phyloP scores from a whole-genome alignment of 2,329 filamentous ascomycete genomes.

The Talaromyces sp. region DNA sequence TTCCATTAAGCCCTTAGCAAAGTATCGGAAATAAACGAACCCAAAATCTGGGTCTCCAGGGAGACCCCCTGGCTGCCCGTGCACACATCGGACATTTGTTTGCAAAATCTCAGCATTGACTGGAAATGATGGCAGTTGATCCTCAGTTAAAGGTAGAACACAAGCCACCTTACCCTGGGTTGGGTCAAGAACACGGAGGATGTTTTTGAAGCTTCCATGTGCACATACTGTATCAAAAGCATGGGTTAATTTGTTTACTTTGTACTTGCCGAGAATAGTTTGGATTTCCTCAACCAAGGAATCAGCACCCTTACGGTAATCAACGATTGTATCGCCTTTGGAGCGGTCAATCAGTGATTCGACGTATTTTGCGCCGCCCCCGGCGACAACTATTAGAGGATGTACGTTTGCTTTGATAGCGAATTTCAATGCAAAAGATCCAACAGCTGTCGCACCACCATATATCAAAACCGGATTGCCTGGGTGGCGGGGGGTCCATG shows the following conservation, averaged over 20 bases:
- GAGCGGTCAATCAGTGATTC: slow-evolving; percentile 47
- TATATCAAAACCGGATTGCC: slow-evolving; percentile 44
- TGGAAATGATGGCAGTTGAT: slow-evolving; percentile 32
- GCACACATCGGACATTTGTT: slow-evolving; percentile 34
- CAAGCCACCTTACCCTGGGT: slow-evolving; percentile 13
- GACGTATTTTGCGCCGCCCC: slow-evolving; percentile 49
- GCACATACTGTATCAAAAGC: slow-evolving; percentile 58
- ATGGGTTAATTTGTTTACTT: slow-evolving; percentile 42
- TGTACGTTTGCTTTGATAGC: slow-evolving; percentile 54
- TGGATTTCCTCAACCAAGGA: slow-evolving; percentile 43
- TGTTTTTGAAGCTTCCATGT: slow-evolving; percentile 44
- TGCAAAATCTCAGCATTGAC: slow-evolving; percentile 31
- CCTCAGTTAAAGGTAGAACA: slow-evolving; percentile 13
- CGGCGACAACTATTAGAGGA: slow-evolving; percentile 58
- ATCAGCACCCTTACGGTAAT: slow-evolving; percentile 57
- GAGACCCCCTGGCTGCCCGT: slow-evolving; percentile 17
- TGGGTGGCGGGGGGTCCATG: slow-evolving; percentile 40
- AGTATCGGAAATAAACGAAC: slow-evolving; percentile 41
- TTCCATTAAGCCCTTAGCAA: slow-evolving; percentile 44
- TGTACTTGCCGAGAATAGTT: slow-evolving; percentile 31
- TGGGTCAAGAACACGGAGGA: slow-evolving; percentile 41
- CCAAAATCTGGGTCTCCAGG: slow-evolving; percentile 40
- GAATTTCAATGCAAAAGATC: slow-evolving; percentile 56
- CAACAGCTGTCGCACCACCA: slow-evolving; percentile 51
- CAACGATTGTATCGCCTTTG: slow-evolving; percentile 56